Evolutionary conservation across 2,329 filamentous ascomycete genomes (phyloP), one percentile per base, ranked within the genome.

Genomic region (Ceratocystis alfenasii): DNA sequence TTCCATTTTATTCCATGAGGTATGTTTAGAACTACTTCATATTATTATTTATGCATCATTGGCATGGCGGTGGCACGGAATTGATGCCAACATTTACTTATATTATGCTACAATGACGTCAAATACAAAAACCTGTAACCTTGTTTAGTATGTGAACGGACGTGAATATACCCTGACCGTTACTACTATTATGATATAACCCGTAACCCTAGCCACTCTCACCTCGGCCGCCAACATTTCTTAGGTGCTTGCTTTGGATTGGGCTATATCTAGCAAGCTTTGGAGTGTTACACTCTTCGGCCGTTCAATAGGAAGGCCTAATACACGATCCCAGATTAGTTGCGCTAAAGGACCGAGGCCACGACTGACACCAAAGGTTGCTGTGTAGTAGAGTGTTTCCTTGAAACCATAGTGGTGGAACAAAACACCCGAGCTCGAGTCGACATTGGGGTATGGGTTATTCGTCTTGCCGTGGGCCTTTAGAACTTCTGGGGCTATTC

Each of bases 371-470:
- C 85, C 86, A 69, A 88, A 88, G 0, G 85, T 87, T 67, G 84
- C 85, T 3, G 85, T 87, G 79, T 97, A 99, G 81, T 97, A 99
- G 10, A 97, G 82, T 0, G 93, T 96, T 80, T 97, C 90, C 75
- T 89, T 88, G 85, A 99, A 96, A 67, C 93, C 94, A 75, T 96
- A 99, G 80, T 97, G 91, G 78, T 97, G 87, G 85, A 99, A 97
- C 62, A 99, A 82, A 5, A 97, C 92, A 69, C 94, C 94, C 0
- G 91, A 96, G 69, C 85, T 87, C 61, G 88, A 91, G 77, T 99
- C 94, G 69, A 99, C 94, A 75, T 99, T 99, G 70, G 94, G 94
- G 78, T 93, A 95, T 1, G 94, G 91, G 79, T 96, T 96, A 83
- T 95, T 95, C 70, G 91, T 96, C 87, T 96, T 97, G 76, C 94